Conservation (phyloP, 495 filamentous ascomycete genomes). For the Delitschia confertaspora region DNA sequence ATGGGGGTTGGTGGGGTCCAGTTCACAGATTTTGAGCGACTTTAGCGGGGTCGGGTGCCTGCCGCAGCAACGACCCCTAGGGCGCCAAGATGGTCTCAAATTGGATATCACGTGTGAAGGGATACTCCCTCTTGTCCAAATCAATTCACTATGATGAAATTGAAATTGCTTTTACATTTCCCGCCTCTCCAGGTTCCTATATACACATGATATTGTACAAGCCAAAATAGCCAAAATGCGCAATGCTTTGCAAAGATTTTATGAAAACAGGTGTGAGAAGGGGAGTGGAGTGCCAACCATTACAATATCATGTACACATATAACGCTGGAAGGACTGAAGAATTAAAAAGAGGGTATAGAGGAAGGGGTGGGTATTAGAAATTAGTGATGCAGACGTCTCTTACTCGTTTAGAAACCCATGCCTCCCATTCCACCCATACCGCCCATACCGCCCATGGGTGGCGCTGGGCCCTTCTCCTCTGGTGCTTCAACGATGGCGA, state of each 20-base stretch:
- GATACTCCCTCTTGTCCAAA: no score
- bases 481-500: slow-evolving; percentile 89
- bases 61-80: not conserved
- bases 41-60: no score
- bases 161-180: slow-evolving; percentile 10
- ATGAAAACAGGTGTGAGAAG: slow-evolving; percentile 13
- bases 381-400: slow-evolving; percentile 12
- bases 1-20: not conserved
- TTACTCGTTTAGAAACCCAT: slow-evolving; percentile 22
- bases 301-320: slow-evolving; percentile 22
- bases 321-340: slow-evolving; percentile 7
- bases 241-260: slow-evolving; percentile 12
- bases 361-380: slow-evolving; percentile 12
- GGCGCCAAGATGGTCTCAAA: no score
- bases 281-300: slow-evolving; percentile 23
- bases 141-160: slow-evolving; percentile 1
- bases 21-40: slow-evolving; percentile 2
- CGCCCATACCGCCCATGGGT: slow-evolving; percentile 39
- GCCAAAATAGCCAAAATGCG: slow-evolving; percentile 14
- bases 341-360: slow-evolving; percentile 22
- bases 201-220: slow-evolving; percentile 28
- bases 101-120: no score
- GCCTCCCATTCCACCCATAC: slow-evolving; percentile 51
- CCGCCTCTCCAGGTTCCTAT: slow-evolving; percentile 11
- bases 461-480: slow-evolving; percentile 69